Evolutionary conservation across 2,329 filamentous ascomycete species (phyloP).

Genomic region (Ophiostoma sp.): DNA sequence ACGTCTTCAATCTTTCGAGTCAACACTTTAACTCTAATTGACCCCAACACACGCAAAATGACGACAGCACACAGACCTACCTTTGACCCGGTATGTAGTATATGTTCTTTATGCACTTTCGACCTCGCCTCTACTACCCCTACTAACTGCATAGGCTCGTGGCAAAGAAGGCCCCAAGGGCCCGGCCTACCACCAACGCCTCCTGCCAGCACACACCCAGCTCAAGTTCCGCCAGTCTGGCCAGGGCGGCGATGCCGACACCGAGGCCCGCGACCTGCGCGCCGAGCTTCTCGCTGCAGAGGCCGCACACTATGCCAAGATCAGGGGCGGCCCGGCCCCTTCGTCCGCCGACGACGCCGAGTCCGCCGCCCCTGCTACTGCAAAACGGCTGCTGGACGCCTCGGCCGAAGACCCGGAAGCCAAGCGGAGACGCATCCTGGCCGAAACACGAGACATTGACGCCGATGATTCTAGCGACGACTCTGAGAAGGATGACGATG

Average conservation of each 20-base stretch:
- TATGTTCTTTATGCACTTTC: background rate
- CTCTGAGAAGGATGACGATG: conserved; percentile 55
- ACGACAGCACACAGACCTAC: conserved; percentile 77
- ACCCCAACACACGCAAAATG: conserved; percentile 42
- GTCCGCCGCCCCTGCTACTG: conserved; percentile 27
- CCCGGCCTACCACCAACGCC: conserved; percentile 90
- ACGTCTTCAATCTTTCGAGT: background rate
- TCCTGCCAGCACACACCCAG: conserved; percentile 86
- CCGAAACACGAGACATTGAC: conserved; percentile 83
- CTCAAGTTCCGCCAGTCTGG: conserved; percentile 68
- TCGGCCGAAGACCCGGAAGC: conserved; percentile 58
- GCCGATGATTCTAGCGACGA: conserved; percentile 56
- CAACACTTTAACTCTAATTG: background rate
- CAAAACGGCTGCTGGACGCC: conserved; percentile 24
- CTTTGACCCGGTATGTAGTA: conserved; percentile 74
- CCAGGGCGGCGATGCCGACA: conserved; percentile 77
- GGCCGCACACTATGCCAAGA: conserved; percentile 79
- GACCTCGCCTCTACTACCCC: background rate
- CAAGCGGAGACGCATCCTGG: conserved; percentile 80
- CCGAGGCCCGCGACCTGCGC: conserved; percentile 61
- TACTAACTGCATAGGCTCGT: conserved; percentile 56
- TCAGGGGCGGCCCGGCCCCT: conserved; percentile 55
- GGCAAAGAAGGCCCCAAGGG: conserved; percentile 94
- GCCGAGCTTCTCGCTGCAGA: conserved; percentile 88
- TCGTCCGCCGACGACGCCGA: conserved; percentile 40